These are phyloP conservation scores for Dionaea muscipula DNA, from an alignment of 179 eudicot species.

Conservation along the genomic window DNA sequence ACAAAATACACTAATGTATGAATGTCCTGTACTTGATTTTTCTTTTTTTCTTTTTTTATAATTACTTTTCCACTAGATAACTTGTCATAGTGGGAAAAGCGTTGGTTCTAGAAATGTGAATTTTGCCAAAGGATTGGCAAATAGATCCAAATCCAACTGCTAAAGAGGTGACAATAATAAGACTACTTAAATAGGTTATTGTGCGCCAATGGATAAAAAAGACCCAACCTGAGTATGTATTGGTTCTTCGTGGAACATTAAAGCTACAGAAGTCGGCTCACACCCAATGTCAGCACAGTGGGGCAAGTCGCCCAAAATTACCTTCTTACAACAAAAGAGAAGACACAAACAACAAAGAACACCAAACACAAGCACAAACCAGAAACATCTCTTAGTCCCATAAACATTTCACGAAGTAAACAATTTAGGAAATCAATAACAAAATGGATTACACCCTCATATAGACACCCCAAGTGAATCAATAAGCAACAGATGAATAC, in stretches of 20 bases:
- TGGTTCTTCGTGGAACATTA: slow-evolving; percentile 72
- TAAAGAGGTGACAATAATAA: slow-evolving; percentile 17
- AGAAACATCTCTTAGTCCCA: slow-evolving; percentile 66
- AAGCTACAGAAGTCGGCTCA: slow-evolving; percentile 99
- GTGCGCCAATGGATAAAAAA: slow-evolving; percentile 69
- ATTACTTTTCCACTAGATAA: not conserved
- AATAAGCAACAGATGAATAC: slow-evolving; percentile 30
- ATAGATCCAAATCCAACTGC: slow-evolving; percentile 15
- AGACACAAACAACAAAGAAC: slow-evolving; percentile 92
- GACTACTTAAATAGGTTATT: slow-evolving; percentile 53
- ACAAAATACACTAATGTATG: not conserved
- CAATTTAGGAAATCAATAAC: slow-evolving; percentile 16
- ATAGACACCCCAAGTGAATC: slow-evolving; percentile 14
- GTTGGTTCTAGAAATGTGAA: not conserved
- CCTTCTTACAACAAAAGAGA: slow-evolving; percentile 80
- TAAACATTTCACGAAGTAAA: slow-evolving; percentile 39
- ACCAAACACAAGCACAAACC: slow-evolving; percentile 83
- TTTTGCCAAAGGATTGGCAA: slow-evolving; percentile 5
- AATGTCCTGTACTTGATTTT: not conserved
- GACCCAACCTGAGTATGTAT: slow-evolving; percentile 79
- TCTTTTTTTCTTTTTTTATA: not conserved
- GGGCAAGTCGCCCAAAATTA: slow-evolving; percentile 95
- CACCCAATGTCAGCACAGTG: slow-evolving; percentile 97
- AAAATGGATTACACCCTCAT: slow-evolving; percentile 18
- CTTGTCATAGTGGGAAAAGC: not conserved